These are phyloP conservation scores for Myxozyma neglecta DNA, from an alignment of 805 yeast species.

Conservation along the genomic window DNA sequence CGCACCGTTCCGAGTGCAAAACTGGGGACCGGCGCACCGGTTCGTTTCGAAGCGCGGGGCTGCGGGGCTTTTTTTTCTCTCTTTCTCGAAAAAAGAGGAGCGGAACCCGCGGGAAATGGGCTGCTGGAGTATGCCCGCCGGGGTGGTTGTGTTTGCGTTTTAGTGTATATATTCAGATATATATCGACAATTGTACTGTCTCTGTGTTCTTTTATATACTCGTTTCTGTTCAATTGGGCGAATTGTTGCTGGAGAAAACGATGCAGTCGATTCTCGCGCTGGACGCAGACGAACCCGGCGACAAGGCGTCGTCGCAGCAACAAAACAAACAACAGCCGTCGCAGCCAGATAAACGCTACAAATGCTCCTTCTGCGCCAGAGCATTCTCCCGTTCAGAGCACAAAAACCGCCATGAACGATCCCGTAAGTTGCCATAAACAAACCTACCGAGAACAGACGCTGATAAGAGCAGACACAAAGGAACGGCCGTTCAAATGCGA, in stretches of 20 bases:
- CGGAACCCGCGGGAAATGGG: no score
- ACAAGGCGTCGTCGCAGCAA: neutral
- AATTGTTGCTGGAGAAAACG: neutral
- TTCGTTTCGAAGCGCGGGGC: no score
- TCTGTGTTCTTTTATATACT: neutral
- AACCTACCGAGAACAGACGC: neutral
- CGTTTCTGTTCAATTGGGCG: neutral
- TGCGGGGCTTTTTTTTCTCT: no score
- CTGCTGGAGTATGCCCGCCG: no score
- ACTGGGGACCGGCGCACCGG: no score
- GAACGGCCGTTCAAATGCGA: slow-evolving; percentile 77
- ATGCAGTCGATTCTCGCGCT: slow-evolving; percentile 7
- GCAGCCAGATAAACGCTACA: slow-evolving; percentile 59
- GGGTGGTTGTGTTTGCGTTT: no score
- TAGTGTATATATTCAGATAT: no score
- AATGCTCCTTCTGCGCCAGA: slow-evolving; percentile 77
- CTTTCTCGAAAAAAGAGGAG: no score
- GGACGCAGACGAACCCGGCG: slow-evolving; percentile 4
- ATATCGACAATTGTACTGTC: no score
- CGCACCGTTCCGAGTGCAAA: no score
- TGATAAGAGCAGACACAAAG: slow-evolving; percentile 50
- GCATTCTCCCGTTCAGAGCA: slow-evolving; percentile 81
- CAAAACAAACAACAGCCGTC: no score
- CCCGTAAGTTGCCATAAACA: slow-evolving; percentile 43
- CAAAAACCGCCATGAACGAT: slow-evolving; percentile 72